phyloP scores from a whole-genome alignment of 345 rosid species.

The Moricandia moricandioides region DNA sequence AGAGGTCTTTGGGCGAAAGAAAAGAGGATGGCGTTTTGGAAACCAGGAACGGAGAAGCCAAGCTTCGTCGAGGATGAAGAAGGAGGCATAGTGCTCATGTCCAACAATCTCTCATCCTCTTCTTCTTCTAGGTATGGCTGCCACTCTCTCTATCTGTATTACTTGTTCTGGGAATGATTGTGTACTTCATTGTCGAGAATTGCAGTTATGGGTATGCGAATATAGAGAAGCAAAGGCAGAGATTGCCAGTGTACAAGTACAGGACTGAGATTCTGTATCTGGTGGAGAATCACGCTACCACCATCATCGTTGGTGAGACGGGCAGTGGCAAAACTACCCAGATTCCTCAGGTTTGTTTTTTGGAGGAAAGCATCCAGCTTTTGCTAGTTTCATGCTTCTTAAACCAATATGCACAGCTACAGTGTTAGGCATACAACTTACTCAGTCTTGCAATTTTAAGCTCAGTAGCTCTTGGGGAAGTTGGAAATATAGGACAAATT shows the following conservation, averaged over 20 bases:
- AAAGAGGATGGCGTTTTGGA: slow-evolving; percentile 75
- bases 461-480: neutral
- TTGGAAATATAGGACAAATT: neutral
- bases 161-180: neutral
- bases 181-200: neutral
- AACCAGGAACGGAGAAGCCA: slow-evolving; percentile 87
- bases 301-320: slow-evolving; percentile 91
- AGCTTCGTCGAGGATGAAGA: slow-evolving; percentile 86
- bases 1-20: neutral
- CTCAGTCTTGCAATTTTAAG: neutral
- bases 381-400: neutral
- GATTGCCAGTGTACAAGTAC: slow-evolving; percentile 86
- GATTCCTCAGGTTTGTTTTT: slow-evolving; percentile 95
- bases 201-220: slow-evolving; percentile 62
- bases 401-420: neutral
- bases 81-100: slow-evolving; percentile 75
- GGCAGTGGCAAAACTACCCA: slow-evolving; percentile 99
- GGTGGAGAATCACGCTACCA: slow-evolving; percentile 90
- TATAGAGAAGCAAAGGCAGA: slow-evolving; percentile 83
- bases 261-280: slow-evolving; percentile 73
- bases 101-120: slow-evolving; percentile 53
- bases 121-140: slow-evolving; percentile 63
- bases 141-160: neutral
- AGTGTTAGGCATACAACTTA: neutral
- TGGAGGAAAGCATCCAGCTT: neutral